phyloP scores from a whole-genome alignment of 2,329 filamentous ascomycete genomes.

The Fusarium sp. region DNA sequence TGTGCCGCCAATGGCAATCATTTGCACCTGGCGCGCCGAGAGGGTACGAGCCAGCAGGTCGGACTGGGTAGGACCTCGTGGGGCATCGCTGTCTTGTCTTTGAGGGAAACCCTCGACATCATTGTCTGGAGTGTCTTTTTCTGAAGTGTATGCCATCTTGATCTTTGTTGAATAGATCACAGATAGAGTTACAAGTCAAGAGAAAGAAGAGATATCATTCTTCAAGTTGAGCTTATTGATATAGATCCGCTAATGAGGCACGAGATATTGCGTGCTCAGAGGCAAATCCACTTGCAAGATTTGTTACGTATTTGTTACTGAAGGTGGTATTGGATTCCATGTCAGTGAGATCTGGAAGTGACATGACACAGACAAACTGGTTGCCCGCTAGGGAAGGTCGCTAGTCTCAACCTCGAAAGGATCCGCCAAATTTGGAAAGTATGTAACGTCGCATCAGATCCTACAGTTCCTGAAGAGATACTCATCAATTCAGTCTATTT shows the following conservation, averaged over 20 bases:
- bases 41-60: slow-evolving; percentile 66
- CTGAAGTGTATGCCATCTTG: slow-evolving; percentile 18
- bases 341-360: slow-evolving; percentile 9
- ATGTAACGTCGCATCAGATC: slow-evolving; percentile 19
- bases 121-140: slow-evolving; percentile 18
- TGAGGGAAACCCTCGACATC: slow-evolving; percentile 35
- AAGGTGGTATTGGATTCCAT: slow-evolving; percentile 20
- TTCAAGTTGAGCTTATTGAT: neutral
- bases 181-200: too few relatives aligned
- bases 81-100: slow-evolving; percentile 6
- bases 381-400: slow-evolving; percentile 28
- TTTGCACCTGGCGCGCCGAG: slow-evolving; percentile 72
- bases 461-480: neutral
- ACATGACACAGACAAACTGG: neutral
- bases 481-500: neutral
- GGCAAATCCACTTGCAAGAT: slow-evolving; percentile 32
- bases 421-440: neutral
- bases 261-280: slow-evolving; percentile 46
- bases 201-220: too few relatives aligned
- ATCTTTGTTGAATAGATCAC: too few relatives aligned
- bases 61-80: slow-evolving; percentile 42
- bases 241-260: slow-evolving; percentile 25
- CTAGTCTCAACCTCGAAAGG: slow-evolving; percentile 5
- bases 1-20: slow-evolving; percentile 72
- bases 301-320: slow-evolving; percentile 24